phyloP scores from a whole-genome alignment of 2,329 filamentous ascomycete species.

The Sclerotinia nivalis region DNA sequence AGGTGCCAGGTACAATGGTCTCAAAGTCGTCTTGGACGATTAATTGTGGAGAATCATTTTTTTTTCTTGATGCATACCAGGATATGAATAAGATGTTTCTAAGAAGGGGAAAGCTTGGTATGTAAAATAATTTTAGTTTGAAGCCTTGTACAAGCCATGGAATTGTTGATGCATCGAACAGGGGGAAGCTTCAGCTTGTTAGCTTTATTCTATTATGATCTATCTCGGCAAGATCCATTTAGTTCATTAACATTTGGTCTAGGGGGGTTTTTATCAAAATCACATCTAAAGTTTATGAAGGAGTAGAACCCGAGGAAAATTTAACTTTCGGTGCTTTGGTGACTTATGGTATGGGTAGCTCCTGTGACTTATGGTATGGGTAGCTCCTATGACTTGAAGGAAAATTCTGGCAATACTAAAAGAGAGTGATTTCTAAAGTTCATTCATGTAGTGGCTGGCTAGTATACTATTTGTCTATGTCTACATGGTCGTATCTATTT shows the following conservation, averaged over 20 bases:
- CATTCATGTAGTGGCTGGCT: too few species aligned
- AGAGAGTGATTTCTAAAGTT: neutral
- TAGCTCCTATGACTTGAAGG: neutral
- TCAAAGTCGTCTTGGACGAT: conserved; percentile 23
- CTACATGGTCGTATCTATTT: neutral
- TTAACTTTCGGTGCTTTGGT: neutral
- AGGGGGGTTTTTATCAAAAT: neutral
- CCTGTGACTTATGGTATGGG: neutral
- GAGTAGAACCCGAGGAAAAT: neutral
- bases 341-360: neutral
- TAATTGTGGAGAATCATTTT: conserved; percentile 12
- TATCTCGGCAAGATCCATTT: conserved; percentile 12
- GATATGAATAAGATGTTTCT: conserved; percentile 8
- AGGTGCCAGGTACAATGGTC: conserved; percentile 21
- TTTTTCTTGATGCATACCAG: conserved; percentile 2
- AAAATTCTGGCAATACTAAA: neutral
- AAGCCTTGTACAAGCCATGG: conserved; percentile 13
- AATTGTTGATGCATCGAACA: conserved; percentile 6
- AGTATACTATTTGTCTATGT: neutral
- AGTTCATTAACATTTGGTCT: neutral
- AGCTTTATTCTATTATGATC: neutral
- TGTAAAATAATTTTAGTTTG: conserved; percentile 16
- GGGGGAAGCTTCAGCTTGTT: conserved; percentile 18
- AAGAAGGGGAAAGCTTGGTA: conserved; percentile 4
- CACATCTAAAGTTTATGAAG: conserved; percentile 13